These are phyloP conservation scores for Tricholoma flavovirens DNA, from an alignment of 768 basidiomycete genomes.

Conservation along the genomic window DNA sequence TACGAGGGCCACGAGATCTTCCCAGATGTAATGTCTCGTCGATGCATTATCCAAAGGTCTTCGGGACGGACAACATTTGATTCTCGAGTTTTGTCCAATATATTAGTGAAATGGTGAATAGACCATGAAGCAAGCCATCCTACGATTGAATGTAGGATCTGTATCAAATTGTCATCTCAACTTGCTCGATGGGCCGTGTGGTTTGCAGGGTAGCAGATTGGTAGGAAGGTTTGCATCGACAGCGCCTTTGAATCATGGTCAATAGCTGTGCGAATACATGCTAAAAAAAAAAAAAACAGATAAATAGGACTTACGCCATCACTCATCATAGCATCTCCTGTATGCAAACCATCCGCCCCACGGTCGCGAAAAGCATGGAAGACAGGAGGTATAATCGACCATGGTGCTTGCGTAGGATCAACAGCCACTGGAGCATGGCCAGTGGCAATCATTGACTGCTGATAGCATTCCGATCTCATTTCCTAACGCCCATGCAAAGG, in stretches of 20 bases:
- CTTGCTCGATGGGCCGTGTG: not conserved
- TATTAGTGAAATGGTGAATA: too few relatives aligned
- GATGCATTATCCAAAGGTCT: too few relatives aligned
- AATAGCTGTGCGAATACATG: not conserved
- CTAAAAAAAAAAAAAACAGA: too few relatives aligned
- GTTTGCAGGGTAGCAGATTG: not conserved
- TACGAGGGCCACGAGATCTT: too few relatives aligned
- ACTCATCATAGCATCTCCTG: not conserved
- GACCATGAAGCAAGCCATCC: too few relatives aligned
- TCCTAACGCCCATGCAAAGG: conserved; percentile 16
- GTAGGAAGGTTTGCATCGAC: not conserved
- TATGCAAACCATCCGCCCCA: not conserved
- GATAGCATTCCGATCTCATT: conserved; percentile 26
- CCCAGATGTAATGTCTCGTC: too few relatives aligned
- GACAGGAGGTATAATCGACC: conserved; percentile 20
- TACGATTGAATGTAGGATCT: too few relatives aligned
- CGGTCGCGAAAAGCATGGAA: conserved; percentile 18
- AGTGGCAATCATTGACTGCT: conserved; percentile 20
- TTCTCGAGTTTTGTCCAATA: too few relatives aligned
- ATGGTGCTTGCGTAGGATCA: conserved; percentile 12
- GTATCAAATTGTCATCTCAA: too few relatives aligned
- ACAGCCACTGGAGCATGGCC: conserved; percentile 18
- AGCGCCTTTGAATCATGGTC: not conserved
- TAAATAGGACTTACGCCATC: not conserved
- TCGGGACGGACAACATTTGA: too few relatives aligned